A percentile compares a stretch with the other conserved stretches of the same genome.
Evolutionary conservation across 129 eudicot genomes (phyloP).

Genomic region (Ambrosia trifida): DNA sequence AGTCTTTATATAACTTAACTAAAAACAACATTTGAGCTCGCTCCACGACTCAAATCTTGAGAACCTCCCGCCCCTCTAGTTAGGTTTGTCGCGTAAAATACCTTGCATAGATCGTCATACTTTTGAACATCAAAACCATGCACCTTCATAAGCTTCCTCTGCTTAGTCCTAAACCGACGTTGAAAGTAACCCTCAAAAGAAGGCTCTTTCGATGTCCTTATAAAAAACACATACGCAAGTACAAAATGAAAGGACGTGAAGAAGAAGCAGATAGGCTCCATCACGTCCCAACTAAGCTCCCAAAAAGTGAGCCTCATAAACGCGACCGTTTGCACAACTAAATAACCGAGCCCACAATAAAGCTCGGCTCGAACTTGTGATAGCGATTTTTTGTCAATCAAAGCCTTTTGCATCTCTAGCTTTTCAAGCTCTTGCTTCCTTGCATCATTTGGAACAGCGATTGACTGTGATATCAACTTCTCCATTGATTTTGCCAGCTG

Average conservation of each 20-base stretch:
- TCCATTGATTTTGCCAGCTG: constrained; percentile 79
- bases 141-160: constrained; percentile 58
- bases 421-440: constrained; percentile 55
- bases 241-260: constrained; percentile 71
- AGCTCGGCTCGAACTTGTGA: constrained; percentile 58
- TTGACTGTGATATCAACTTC: constrained; percentile 48
- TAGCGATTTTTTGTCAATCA: constrained; percentile 53
- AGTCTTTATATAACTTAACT: not conserved
- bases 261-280: constrained; percentile 95
- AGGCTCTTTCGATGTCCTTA: constrained; percentile 81
- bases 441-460: constrained; percentile 69
- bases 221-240: constrained; percentile 69
- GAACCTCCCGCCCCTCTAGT: not conserved
- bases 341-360: constrained; percentile 72
- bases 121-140: constrained; percentile 53
- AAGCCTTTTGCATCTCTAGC: constrained; percentile 57
- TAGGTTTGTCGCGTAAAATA: constrained; percentile 36
- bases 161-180: constrained; percentile 71
- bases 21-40: constrained; percentile 19
- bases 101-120: constrained; percentile 52
- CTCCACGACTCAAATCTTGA: constrained; percentile 25
- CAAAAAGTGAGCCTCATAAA: constrained; percentile 85
- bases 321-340: constrained; percentile 58
- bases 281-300: constrained; percentile 92
- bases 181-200: constrained; percentile 66